Evolutionary conservation across 352 stramenopile genomes (phyloP), one percentile per base, ranked within the genome.

Genomic region (Pythium angustatum): DNA sequence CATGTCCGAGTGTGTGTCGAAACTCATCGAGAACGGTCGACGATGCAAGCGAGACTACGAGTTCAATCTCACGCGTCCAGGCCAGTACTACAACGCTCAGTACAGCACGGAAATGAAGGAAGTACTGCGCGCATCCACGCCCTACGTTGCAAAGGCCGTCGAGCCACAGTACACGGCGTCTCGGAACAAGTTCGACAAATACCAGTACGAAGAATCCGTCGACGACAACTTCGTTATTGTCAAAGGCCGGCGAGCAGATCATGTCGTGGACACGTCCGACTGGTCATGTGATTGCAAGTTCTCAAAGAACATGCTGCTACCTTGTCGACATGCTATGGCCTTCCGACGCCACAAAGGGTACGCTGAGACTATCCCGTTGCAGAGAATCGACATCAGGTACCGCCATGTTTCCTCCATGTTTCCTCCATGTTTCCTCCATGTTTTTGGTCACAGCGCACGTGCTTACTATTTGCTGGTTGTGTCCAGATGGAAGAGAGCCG

Each of bases 21-120:
- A 19, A 3, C 5, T 78, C 2, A 38, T 74, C 12, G 27, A 28
- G 1, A 54, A 17, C 2, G 54, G 68, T 17, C 34, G 9, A 1
- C 62, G 30, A 38, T 22, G 66, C 66, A 12, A 12, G 62, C 58
- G 17, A 22, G 34, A 11, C 55, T 52, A 27, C 14, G 45, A 52
- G 45, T 36, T 27, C 26, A 31, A 2, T 15, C 24, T 19, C n/a
- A 4, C 19, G 62, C 21, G 38, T 7, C 50, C 30, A 10, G 54
- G 54, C 17, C 27, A 33, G 30, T 10, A 28, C 11, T 53, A 45
- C 40, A 54, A 38, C 9, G n/a, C 56, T 0, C 65, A 72, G 36
- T 79, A 76, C 45, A 58, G 71, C 14, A 30, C 47, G 1, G 72
- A 76, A 31, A 68, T 76, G 50, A 33, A 14, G 0, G 8, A 51